Evolutionary conservation across 768 basidiomycete species (phyloP), one percentile per base, ranked within the genome.

Genomic region (Mycena sanguinolenta): DNA sequence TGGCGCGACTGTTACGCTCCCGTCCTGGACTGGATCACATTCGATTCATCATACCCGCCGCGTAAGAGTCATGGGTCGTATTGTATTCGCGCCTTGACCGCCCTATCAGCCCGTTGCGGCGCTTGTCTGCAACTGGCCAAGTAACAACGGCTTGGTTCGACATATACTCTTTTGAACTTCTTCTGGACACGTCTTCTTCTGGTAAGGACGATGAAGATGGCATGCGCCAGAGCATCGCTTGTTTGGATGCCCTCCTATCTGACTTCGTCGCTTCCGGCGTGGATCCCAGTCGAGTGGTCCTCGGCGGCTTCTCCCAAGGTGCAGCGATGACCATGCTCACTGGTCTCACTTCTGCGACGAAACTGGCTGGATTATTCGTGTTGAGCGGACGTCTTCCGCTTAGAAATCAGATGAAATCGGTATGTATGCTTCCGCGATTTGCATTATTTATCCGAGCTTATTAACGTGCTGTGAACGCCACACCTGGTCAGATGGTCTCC

Each of bases 231-330:
- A 81, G 83, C 21, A 78, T 82, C 8, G 73, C 73, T 12, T 65
- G 79, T 1, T 70, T 89, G 60, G 80, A 84, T 53, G 65, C 73
- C 2, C 72, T 89, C 50, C 81, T 90, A 62, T 75, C 79, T 6
- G 78, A 77, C 14, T 83, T 88, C 63, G 77, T 85, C 17, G 84
- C 84, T 34, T 76, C 78, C 13, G 84, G 83, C 4, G 80, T 85
- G 34, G 78, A 82, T 23, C 75, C 83, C 38, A 77, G 79, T 50
- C 79, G 84, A 60, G 83, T 88, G 64, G 79, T 86, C 5, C 70
- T 89, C 1, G 87, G 87, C n/a, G 88, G 88, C 9, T 85, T 88
- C 71, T 82, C 79, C 44, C 86, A 87, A 69, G 86, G 85, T 23
- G 84, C 82, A 63, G 85, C 84, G 5, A 81, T 88, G 60, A 76